Percentiles rank a stretch among this genome's conserved stretches.
Evolutionary conservation across 352 stramenopile genomes (phyloP).

Genomic region (Thalassiosira ordinaria): DNA sequence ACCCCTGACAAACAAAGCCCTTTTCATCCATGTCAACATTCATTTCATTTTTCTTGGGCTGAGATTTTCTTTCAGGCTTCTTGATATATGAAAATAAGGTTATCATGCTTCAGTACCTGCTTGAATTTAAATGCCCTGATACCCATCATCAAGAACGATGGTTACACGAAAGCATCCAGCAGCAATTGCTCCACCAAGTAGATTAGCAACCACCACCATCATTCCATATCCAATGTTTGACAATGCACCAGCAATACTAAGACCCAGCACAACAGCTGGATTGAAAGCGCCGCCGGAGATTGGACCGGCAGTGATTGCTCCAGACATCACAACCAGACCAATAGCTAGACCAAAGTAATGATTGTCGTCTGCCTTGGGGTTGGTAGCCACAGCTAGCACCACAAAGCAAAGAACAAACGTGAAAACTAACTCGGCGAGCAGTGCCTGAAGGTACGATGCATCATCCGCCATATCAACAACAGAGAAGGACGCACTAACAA

Average conservation of each 20-base stretch:
- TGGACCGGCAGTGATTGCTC: conserved; percentile 36
- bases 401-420: conserved; percentile 50
- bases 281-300: conserved; percentile 48
- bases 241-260: conserved; percentile 37
- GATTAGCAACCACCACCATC: conserved; percentile 17
- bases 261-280: conserved; percentile 42
- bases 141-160: no score
- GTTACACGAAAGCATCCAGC: conserved; percentile 28
- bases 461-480: conserved; percentile 14
- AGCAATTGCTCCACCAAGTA: conserved; percentile 28
- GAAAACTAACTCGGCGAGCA: conserved; percentile 29
- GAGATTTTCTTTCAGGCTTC: no score
- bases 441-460: conserved; percentile 23
- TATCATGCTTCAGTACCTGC: no score
- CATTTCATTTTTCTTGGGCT: no score
- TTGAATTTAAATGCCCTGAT: no score
- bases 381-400: conserved; percentile 38
- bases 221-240: conserved; percentile 26
- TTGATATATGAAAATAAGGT: no score
- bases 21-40: no score
- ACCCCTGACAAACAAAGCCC: no score
- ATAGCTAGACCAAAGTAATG: conserved; percentile 49
- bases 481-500: conserved; percentile 3
- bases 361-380: conserved; percentile 33
- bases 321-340: conserved; percentile 43